These are phyloP conservation scores for Arachnopeziza araneosa DNA, from an alignment of 2,329 filamentous ascomycete species.

Conservation along the genomic window DNA sequence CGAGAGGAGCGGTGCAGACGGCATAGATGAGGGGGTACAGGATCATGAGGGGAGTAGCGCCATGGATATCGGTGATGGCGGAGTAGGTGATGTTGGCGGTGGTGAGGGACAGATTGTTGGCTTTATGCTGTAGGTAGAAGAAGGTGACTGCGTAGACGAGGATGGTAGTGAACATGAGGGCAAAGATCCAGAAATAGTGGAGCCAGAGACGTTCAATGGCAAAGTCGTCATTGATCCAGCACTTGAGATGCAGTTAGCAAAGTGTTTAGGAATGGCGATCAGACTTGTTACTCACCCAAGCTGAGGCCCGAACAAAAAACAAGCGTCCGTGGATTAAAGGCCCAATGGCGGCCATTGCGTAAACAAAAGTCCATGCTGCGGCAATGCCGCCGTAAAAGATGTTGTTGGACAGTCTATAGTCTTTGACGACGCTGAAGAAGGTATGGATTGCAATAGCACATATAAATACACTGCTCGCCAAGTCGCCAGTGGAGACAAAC, in stretches of 20 bases:
- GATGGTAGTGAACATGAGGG: conserved; percentile 43
- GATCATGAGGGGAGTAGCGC: conserved; percentile 46
- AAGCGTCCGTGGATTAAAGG: conserved; percentile 33
- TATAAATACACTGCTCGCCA: conserved; percentile 63
- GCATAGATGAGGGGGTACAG: conserved; percentile 66
- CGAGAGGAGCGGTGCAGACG: conserved; percentile 61
- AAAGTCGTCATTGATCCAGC: conserved; percentile 56
- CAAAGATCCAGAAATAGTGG: conserved; percentile 62
- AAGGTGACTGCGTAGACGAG: conserved; percentile 39
- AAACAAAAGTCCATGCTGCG: conserved; percentile 53
- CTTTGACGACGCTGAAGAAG: conserved; percentile 54
- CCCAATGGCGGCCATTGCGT: conserved; percentile 50
- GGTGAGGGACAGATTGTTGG: background rate
- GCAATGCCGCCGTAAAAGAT: conserved; percentile 45
- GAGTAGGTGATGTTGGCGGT: background rate
- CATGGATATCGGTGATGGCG: conserved; percentile 7
- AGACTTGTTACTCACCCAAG: conserved; percentile 46
- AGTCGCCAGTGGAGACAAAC: conserved; percentile 60
- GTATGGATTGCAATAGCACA: conserved; percentile 61
- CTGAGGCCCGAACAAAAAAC: conserved; percentile 58
- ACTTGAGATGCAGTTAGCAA: conserved; percentile 35
- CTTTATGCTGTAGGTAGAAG: conserved; percentile 17
- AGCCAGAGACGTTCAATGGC: conserved; percentile 50
- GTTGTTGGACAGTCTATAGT: conserved; percentile 45
- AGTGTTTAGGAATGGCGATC: background rate